These are phyloP conservation scores for Populus ilicifolia DNA, from an alignment of 345 rosid species.

Conservation along the genomic window DNA sequence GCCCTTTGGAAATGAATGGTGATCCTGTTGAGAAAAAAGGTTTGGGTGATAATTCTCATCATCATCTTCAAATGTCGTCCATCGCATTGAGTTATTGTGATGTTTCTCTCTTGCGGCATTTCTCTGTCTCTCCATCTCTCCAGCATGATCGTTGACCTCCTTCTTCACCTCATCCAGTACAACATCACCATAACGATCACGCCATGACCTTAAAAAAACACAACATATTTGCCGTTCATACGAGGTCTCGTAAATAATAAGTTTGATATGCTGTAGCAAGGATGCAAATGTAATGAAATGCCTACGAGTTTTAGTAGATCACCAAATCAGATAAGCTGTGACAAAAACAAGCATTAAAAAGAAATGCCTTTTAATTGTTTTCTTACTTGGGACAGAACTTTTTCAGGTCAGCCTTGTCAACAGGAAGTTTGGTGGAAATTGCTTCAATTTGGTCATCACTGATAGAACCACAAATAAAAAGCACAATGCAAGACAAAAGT, in stretches of 20 bases:
- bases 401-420: constrained; percentile 60
- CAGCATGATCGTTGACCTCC: constrained; percentile 70
- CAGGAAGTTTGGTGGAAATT: constrained; percentile 73
- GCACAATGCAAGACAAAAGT: not conserved
- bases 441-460: constrained; percentile 76
- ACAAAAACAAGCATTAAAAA: not conserved
- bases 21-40: constrained; percentile 32
- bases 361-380: not conserved
- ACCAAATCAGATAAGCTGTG: not conserved
- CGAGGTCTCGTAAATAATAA: not conserved
- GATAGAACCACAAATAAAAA: constrained; percentile 9
- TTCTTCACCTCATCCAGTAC: constrained; percentile 68
- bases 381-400: constrained; percentile 71
- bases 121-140: constrained; percentile 58
- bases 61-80: constrained; percentile 58
- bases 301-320: not conserved
- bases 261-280: not conserved
- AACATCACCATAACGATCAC: constrained; percentile 61
- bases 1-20: not conserved
- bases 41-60: constrained; percentile 57
- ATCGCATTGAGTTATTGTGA: constrained; percentile 35
- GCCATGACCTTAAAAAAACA: constrained; percentile 49
- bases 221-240: not conserved
- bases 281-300: too few relatives aligned
- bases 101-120: constrained; percentile 41